These are phyloP conservation scores for Xylaria acuta DNA, from an alignment of 495 filamentous ascomycete genomes.

Conservation along the genomic window DNA sequence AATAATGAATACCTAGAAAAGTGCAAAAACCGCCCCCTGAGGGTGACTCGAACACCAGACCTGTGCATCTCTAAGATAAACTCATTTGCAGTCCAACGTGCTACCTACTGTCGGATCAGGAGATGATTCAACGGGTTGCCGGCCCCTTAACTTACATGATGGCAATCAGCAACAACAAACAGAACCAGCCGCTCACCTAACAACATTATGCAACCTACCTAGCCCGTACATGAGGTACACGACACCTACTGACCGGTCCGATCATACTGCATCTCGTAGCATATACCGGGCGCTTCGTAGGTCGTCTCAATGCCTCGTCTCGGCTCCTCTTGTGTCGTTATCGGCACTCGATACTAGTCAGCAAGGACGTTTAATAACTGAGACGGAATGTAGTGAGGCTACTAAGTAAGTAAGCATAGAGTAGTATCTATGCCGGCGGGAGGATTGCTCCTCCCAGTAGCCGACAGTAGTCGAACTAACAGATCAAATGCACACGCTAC, in stretches of 20 bases:
- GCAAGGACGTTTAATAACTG: not conserved
- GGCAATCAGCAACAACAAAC: not conserved
- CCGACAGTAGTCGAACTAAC: not conserved
- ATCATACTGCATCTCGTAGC: not conserved
- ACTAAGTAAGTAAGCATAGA: not conserved
- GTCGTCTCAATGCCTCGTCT: not conserved
- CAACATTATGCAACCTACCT: not conserved
- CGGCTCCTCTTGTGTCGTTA: not conserved
- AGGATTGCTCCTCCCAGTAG: not conserved
- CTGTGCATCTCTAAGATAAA: not conserved
- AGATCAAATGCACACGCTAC: not conserved
- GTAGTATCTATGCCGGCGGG: not conserved
- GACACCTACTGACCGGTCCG: not conserved
- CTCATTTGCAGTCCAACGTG: conserved; percentile 10
- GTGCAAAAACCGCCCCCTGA: not conserved
- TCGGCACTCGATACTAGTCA: not conserved
- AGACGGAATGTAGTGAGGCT: not conserved
- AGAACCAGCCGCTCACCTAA: not conserved
- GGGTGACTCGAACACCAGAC: not conserved
- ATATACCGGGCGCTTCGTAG: no score
- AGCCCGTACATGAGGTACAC: not conserved
- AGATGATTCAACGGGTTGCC: not conserved
- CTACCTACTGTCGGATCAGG: conserved; percentile 23
- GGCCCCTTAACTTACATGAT: not conserved
- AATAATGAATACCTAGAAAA: not conserved